phyloP scores from a whole-genome alignment of 805 yeast species.

The Yamadazyma scolyti region DNA sequence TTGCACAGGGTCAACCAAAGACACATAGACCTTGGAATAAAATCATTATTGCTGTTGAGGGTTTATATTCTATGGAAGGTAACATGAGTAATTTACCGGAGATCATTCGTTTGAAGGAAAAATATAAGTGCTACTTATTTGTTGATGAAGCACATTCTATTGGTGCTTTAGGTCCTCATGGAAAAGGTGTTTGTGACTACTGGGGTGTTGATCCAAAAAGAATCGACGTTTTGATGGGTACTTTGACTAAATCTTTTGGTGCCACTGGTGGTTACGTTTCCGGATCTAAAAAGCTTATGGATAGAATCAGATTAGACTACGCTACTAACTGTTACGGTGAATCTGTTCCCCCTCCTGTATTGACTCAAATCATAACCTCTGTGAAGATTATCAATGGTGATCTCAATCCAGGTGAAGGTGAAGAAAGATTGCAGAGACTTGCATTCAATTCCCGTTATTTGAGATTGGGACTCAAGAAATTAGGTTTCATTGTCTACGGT shows the following conservation, averaged over 20 bases:
- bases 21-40: conserved; percentile 96
- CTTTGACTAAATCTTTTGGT: conserved; percentile 95
- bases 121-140: conserved; percentile 84
- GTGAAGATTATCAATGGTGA: conserved; percentile 77
- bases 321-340: conserved; percentile 78
- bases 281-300: conserved; percentile 65
- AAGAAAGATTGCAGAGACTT: conserved; percentile 83
- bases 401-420: conserved; percentile 88
- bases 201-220: conserved; percentile 73
- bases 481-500: conserved; percentile 94
- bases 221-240: conserved; percentile 93
- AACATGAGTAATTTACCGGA: conserved; percentile 79
- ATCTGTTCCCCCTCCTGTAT: conserved; percentile 84
- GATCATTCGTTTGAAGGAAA: conserved; percentile 67
- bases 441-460: conserved; percentile 95
- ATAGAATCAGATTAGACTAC: conserved; percentile 68
- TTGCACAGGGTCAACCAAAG: conserved; percentile 91
- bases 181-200: conserved; percentile 94
- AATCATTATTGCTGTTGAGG: conserved; percentile 83
- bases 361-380: conserved; percentile 82
- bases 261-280: conserved; percentile 98
- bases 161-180: conserved; percentile 96
- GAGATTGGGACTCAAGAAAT: conserved; percentile 81
- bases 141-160: conserved; percentile 98
- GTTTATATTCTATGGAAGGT: conserved; percentile 91